These are phyloP conservation scores for Cyphellophora europaea DNA, from an alignment of 2,329 filamentous ascomycete species.

Conservation along the genomic window DNA sequence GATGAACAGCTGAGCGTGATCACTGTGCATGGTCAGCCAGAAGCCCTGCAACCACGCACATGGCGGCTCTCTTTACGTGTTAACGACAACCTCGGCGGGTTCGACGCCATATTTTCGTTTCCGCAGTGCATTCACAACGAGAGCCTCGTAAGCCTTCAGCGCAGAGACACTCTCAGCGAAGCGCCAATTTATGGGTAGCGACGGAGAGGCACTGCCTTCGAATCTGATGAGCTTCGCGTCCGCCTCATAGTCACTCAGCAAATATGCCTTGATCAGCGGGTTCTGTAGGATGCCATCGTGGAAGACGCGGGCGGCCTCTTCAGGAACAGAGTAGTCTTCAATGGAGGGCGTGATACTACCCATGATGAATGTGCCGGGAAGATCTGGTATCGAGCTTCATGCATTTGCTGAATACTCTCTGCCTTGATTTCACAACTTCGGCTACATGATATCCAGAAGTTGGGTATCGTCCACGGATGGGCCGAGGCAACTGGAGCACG, in stretches of 20 bases:
- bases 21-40: conserved; percentile 41
- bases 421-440: too few species aligned
- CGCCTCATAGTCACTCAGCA: conserved; percentile 27
- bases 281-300: conserved; percentile 35
- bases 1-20: conserved; percentile 37
- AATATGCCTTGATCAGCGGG: conserved; percentile 30
- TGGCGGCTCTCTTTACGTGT: too few species aligned
- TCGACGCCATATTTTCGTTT: conserved; percentile 36
- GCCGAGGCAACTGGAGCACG: too few species aligned
- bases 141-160: conserved; percentile 41
- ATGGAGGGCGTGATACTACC: too few species aligned
- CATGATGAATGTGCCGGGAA: too few species aligned
- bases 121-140: conserved; percentile 35
- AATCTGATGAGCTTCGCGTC: conserved; percentile 25
- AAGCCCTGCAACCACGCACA: too few species aligned
- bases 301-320: conserved; percentile 22
- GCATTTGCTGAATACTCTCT: too few species aligned
- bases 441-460: too few species aligned
- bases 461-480: too few species aligned
- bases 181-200: conserved; percentile 47
- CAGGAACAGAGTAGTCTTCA: conserved; percentile 22
- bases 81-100: conserved; percentile 27
- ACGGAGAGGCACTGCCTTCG: conserved; percentile 33
- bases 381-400: too few species aligned
- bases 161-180: conserved; percentile 45